Percentiles rank a stretch among this genome's conserved stretches.
phyloP scores from a whole-genome alignment of 2,329 filamentous ascomycete species.

The Tetracladium maxilliforme region DNA sequence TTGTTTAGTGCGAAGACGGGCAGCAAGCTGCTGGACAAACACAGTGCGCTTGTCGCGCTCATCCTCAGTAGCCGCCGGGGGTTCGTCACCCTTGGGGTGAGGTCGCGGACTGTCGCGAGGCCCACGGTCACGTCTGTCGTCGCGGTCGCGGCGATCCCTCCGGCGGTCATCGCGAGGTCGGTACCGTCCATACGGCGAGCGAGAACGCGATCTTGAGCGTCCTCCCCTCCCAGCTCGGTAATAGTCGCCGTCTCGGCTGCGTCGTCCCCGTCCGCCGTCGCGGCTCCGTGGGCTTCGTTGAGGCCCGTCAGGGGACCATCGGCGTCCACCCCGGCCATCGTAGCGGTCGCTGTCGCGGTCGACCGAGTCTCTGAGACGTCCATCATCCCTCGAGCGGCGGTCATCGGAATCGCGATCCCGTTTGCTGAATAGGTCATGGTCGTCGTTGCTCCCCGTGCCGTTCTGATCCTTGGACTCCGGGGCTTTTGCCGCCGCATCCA shows the following conservation, averaged over 20 bases:
- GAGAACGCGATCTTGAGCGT: constrained; percentile 53
- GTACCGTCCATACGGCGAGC: constrained; percentile 51
- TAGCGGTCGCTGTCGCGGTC: constrained; percentile 41
- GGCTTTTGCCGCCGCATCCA: constrained; percentile 68
- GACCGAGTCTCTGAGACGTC: constrained; percentile 38
- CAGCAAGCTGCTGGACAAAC: constrained; percentile 95
- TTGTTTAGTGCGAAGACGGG: constrained; percentile 81
- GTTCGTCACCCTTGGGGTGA: constrained; percentile 28
- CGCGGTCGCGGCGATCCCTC: constrained; percentile 35
- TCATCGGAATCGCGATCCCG: constrained; percentile 33
- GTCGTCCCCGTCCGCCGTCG: constrained; percentile 26
- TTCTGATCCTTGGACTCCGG: constrained; percentile 27
- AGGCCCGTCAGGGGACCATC: constrained; percentile 33
- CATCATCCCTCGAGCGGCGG: constrained; percentile 37
- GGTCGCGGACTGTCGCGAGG: constrained; percentile 20
- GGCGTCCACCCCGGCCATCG: constrained; percentile 58
- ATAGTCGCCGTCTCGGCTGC: constrained; percentile 48
- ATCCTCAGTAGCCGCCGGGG: constrained; percentile 76
- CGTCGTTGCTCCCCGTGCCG: constrained; percentile 27
- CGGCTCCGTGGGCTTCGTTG: constrained; percentile 28
- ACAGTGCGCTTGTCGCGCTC: constrained; percentile 94
- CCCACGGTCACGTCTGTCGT: constrained; percentile 26
- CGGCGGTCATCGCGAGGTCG: constrained; percentile 29
- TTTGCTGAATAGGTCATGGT: constrained; percentile 41
- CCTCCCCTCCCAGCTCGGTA: constrained; percentile 53